phyloP scores from a whole-genome alignment of 805 yeast genomes.

The Kazachstania kunashirensis region DNA sequence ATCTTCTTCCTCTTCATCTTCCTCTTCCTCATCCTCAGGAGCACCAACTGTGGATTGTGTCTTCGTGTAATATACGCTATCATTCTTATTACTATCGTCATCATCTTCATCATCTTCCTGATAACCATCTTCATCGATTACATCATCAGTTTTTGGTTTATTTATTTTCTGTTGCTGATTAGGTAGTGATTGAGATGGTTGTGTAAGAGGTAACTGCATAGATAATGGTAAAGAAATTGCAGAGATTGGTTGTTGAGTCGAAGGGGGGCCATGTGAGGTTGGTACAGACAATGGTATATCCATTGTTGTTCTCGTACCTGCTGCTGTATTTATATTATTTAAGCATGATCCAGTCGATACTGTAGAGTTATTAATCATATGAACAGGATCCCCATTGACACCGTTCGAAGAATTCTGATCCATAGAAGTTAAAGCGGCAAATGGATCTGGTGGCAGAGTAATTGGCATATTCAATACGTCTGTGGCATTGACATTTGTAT shows the following conservation, averaged over 20 bases:
- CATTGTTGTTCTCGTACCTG: too few relatives aligned
- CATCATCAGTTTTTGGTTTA: not conserved
- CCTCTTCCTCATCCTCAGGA: conserved; percentile 4
- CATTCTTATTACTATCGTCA: conserved; percentile 2
- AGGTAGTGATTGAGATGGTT: not conserved
- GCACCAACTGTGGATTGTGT: too few relatives aligned
- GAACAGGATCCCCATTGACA: too few relatives aligned
- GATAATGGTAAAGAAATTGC: not conserved
- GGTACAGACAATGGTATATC: too few relatives aligned
- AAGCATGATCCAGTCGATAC: too few relatives aligned
- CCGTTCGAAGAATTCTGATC: too few relatives aligned
- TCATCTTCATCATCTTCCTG: conserved; percentile 15
- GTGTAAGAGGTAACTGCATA: not conserved
- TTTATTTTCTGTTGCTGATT: not conserved
- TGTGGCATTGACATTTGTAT: not conserved
- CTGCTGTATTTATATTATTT: too few relatives aligned
- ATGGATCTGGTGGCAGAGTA: not conserved
- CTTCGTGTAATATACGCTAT: not conserved
- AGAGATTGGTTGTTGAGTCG: too few relatives aligned
- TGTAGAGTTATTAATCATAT: too few relatives aligned
- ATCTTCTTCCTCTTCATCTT: conserved; percentile 6
- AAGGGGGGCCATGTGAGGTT: too few relatives aligned
- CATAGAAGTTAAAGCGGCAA: not conserved
- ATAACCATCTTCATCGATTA: conserved; percentile 12
- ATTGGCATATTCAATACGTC: not conserved